Conservation (phyloP, 805 yeast genomes). For the Brettanomyces anomalus region DNA sequence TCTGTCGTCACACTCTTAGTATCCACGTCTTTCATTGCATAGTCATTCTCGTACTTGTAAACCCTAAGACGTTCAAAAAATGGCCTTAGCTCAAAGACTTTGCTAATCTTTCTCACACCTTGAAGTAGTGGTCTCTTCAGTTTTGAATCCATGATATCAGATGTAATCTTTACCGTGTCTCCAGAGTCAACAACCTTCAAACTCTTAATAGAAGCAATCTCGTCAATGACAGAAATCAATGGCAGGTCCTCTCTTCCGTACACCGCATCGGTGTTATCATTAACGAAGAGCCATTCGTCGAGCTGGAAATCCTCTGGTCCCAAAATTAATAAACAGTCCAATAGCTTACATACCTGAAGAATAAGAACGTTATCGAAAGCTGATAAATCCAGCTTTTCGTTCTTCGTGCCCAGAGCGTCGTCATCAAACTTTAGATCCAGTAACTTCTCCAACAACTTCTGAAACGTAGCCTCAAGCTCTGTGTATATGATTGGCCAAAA, state of each 20-base stretch:
- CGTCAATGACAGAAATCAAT: constrained; percentile 30
- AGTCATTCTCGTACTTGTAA: constrained; percentile 56
- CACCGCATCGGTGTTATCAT: constrained; percentile 37
- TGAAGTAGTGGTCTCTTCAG: constrained; percentile 35
- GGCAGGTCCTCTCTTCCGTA: constrained; percentile 16
- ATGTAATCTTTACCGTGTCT: constrained; percentile 13
- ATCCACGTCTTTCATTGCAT: constrained; percentile 39
- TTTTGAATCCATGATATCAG: constrained; percentile 4
- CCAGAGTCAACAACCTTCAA: constrained; percentile 9
- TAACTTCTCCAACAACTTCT: constrained; percentile 21
- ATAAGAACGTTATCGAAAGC: constrained; percentile 33
- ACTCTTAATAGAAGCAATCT: constrained; percentile 22
- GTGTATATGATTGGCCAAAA: constrained; percentile 64
- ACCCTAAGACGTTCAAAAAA: constrained; percentile 63
- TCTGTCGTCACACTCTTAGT: constrained; percentile 43
- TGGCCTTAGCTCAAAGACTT: constrained; percentile 41
- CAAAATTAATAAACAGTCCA: constrained; percentile 64
- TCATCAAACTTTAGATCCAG: constrained; percentile 8
- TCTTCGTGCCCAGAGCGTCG: constrained; percentile 5
- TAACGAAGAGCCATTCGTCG: constrained; percentile 79
- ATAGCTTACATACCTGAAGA: constrained; percentile 61
- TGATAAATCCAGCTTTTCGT: constrained; percentile 10
- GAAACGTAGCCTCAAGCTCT: constrained; percentile 46
- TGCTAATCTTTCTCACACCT: constrained; percentile 31
- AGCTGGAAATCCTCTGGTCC: constrained; percentile 70